phyloP scores from a whole-genome alignment of 2,329 filamentous ascomycete species.

The Colletotrichum gloeosporioides region DNA sequence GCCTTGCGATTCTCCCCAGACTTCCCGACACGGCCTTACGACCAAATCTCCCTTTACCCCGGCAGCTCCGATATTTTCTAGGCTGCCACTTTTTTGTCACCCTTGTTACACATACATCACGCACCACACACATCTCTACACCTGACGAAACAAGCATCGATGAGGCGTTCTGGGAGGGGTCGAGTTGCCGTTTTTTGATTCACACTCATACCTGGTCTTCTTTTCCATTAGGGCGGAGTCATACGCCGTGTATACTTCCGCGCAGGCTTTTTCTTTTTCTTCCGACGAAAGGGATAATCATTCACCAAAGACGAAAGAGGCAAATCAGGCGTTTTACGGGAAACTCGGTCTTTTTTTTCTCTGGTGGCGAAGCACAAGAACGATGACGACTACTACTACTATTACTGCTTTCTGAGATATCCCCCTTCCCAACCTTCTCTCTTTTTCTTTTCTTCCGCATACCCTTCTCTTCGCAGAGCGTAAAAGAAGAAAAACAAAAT shows the following conservation, averaged over 20 bases:
- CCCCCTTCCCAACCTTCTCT: neutral
- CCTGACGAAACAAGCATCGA: conserved; percentile 17
- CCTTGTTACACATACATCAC: neutral
- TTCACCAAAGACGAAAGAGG: neutral
- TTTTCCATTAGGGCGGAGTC: neutral
- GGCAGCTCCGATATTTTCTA: conserved; percentile 4
- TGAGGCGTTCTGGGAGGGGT: conserved; percentile 14
- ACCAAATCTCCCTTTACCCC: conserved; percentile 9
- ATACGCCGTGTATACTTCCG: conserved; percentile 1
- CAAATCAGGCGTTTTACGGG: neutral
- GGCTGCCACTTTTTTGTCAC: neutral
- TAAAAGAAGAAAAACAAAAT: neutral
- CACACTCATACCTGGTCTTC: neutral
- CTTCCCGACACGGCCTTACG: conserved; percentile 12
- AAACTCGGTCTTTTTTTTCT: conserved; percentile 46
- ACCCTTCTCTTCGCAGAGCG: neutral
- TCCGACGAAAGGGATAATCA: neutral
- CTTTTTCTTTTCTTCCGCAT: neutral
- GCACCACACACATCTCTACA: neutral
- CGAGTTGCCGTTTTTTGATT: neutral
- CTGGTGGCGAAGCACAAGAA: conserved; percentile 17
- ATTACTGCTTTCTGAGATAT: conserved; percentile 8
- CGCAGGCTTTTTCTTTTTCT: neutral
- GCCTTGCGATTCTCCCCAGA: neutral
- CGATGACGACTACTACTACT: conserved; percentile 20